phyloP scores from a whole-genome alignment of 106 monocot species.

The Posidonia australis region DNA sequence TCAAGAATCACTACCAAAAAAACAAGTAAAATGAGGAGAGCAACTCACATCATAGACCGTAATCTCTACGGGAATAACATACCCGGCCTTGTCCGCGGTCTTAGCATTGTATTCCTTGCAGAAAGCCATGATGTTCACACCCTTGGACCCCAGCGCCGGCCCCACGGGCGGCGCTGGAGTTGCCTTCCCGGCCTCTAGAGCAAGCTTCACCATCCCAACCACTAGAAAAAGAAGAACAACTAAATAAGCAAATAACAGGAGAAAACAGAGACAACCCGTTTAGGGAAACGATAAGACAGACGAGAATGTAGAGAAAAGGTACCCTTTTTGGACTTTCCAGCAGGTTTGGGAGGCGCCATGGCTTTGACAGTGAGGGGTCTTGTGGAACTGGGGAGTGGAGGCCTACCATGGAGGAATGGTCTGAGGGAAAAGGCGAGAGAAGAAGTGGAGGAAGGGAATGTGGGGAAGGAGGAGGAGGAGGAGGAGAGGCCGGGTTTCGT shows the following conservation, averaged over 20 bases:
- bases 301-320: neutral
- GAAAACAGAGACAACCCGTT: constrained; percentile 7
- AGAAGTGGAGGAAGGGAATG: constrained; percentile 1
- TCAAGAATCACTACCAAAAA: neutral
- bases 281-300: neutral
- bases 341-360: constrained; percentile 39
- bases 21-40: neutral
- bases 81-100: constrained; percentile 88
- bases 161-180: constrained; percentile 99
- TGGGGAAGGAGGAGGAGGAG: constrained; percentile 18
- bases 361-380: constrained; percentile 23
- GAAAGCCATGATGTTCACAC: constrained; percentile 96
- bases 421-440: neutral
- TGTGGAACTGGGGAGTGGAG: neutral
- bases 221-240: constrained; percentile 26
- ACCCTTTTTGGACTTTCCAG: constrained; percentile 76
- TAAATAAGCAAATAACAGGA: neutral
- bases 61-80: constrained; percentile 94
- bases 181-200: constrained; percentile 92
- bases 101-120: constrained; percentile 99
- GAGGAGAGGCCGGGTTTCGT: constrained; percentile 1
- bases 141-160: constrained; percentile 92
- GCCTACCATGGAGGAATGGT: neutral
- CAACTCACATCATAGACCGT: constrained; percentile 88
- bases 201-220: constrained; percentile 79